phyloP scores from a whole-genome alignment of 192 early-diverging fungal species.

The Oehlia diaphana region DNA sequence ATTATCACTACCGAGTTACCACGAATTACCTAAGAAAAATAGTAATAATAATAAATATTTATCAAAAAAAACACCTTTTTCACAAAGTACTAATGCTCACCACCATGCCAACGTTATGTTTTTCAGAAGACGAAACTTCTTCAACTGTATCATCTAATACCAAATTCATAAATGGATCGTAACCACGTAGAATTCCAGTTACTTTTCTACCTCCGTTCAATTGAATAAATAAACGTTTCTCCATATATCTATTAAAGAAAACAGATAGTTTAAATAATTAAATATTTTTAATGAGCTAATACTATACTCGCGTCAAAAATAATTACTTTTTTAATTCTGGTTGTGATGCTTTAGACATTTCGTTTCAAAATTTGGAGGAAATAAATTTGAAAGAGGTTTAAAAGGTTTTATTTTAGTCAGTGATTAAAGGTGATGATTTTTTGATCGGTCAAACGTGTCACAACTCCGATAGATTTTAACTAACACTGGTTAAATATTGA shows the following conservation, averaged over 20 bases:
- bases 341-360: conserved; percentile 30
- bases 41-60: background rate
- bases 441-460: background rate
- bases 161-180: conserved; percentile 99
- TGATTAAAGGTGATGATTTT: background rate
- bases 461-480: background rate
- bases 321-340: conserved; percentile 30
- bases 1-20: conserved; percentile 32
- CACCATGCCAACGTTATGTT: conserved; percentile 82
- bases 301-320: background rate
- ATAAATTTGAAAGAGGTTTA: too few relatives aligned
- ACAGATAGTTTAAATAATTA: background rate
- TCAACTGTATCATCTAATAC: conserved; percentile 93
- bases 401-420: background rate
- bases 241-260: conserved; percentile 68
- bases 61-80: background rate
- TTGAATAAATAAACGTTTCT: conserved; percentile 89
- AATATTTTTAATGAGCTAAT: background rate
- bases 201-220: conserved; percentile 91
- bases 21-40: conserved; percentile 26
- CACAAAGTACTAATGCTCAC: conserved; percentile 44
- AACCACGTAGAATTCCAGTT: conserved; percentile 96
- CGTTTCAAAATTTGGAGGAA: background rate
- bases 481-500: background rate
- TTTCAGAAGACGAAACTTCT: conserved; percentile 67